Percentiles rank a stretch among this genome's conserved stretches.
Evolutionary conservation across 2,329 filamentous ascomycete species (phyloP).

Genomic region (Claviceps arundinis): DNA sequence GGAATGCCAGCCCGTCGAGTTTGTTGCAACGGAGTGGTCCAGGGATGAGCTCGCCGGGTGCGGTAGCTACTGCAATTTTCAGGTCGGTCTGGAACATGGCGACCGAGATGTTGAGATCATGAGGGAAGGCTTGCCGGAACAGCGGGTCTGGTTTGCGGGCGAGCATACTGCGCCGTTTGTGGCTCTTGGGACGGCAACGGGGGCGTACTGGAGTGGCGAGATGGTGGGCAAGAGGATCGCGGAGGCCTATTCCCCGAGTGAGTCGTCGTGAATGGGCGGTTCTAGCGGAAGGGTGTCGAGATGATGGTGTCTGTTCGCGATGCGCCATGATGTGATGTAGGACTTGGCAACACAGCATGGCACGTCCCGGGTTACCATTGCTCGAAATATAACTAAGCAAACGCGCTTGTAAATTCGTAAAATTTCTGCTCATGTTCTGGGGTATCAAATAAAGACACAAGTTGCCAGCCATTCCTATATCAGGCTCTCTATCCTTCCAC

Average conservation of each 20-base stretch:
- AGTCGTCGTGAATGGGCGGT: neutral
- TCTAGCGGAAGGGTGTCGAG: neutral
- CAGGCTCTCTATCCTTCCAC: neutral
- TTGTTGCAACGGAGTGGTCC: constrained; percentile 65
- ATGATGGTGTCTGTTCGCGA: neutral
- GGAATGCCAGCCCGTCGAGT: constrained; percentile 47
- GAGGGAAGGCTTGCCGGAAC: constrained; percentile 47
- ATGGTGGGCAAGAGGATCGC: constrained; percentile 54
- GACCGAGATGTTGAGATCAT: constrained; percentile 59
- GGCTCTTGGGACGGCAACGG: constrained; percentile 75
- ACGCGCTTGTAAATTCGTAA: neutral
- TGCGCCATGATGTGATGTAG: no score
- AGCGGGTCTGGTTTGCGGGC: constrained; percentile 72
- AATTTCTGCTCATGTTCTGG: neutral
- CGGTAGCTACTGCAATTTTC: constrained; percentile 79
- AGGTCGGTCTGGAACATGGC: constrained; percentile 55
- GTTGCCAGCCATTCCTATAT: neutral
- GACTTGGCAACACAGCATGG: neutral
- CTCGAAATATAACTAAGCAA: neutral
- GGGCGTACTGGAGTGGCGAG: constrained; percentile 87
- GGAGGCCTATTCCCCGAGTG: constrained; percentile 32
- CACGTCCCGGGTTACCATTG: neutral
- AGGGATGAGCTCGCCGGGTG: constrained; percentile 67
- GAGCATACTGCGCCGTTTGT: constrained; percentile 88
- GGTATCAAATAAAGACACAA: neutral